Evolutionary conservation across 768 basidiomycete species (phyloP).

Genomic region (Mycena sanguinolenta): DNA sequence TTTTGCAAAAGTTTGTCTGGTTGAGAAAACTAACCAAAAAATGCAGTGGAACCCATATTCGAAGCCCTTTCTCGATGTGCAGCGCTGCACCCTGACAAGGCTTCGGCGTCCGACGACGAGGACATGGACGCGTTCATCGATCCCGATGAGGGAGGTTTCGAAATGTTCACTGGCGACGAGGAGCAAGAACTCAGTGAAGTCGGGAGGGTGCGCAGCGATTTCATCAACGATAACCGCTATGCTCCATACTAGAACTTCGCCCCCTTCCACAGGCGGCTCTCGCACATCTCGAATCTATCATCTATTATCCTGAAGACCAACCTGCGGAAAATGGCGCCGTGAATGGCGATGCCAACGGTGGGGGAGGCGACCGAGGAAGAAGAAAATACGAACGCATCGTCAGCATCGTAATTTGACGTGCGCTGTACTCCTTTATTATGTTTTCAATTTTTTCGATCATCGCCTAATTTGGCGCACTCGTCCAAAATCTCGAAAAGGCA

Average conservation of each 20-base stretch:
- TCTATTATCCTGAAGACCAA: conserved; percentile 62
- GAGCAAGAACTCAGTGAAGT: conserved; percentile 86
- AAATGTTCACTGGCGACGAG: conserved; percentile 67
- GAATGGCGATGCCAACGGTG: conserved; percentile 16
- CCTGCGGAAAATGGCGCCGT: conserved; percentile 18
- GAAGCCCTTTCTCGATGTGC: conserved; percentile 90
- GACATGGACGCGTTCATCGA: conserved; percentile 70
- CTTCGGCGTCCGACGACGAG: conserved; percentile 63
- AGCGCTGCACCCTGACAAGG: conserved; percentile 84
- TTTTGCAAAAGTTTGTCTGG: conserved; percentile 34
- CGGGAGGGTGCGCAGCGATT: conserved; percentile 95
- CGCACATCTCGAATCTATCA: conserved; percentile 86
- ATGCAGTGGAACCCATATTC: conserved; percentile 85
- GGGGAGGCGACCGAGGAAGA: conserved; percentile 24
- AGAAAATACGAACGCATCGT: conserved; percentile 13
- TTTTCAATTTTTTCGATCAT: no score
- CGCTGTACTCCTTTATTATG: no score
- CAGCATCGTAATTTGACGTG: neutral
- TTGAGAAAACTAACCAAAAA: neutral
- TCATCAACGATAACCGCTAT: conserved; percentile 80
- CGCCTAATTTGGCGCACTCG: neutral
- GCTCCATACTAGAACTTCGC: conserved; percentile 83
- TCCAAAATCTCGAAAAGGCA: conserved; percentile 3
- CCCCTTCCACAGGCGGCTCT: conserved; percentile 76
- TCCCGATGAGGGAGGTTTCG: conserved; percentile 62